Base-by-base conservation (phyloP, 2,329 filamentous ascomycete genomes). In the Colletotrichum chlorophyti region DNA sequence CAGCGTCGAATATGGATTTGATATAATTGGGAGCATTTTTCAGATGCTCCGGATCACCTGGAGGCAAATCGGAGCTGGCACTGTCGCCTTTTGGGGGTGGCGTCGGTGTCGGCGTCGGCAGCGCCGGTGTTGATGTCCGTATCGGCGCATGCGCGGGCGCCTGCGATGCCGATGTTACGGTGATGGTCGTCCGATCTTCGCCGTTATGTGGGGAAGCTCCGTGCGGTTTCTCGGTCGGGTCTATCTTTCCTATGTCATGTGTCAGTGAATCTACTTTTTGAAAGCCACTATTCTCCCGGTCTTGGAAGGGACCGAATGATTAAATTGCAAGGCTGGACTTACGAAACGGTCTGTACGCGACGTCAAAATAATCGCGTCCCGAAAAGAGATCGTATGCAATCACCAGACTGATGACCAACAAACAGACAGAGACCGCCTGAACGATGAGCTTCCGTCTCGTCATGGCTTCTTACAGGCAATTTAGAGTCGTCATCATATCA, bases 1-100 rank as follows among this genome's bases (percentile, higher is more conserved):
- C 45, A 3, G 69, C 60, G 21, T 71, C 50, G 11, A 74, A 48
- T 23, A 73, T 73, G 2, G 69, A 65, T 24, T 67, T 48, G 17
- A 70, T 46, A 34, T 72, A 74, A 4, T 40, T 49, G 45, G 24
- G 12, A 5, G 57, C 47, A 31, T 53, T 43, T 10, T 41, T 38
- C 26, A 53, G 23, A n/a, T 38, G 43, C 8, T 46, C 49, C 27
- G 52, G 37, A 11, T 63, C 46, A 17, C 53, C 58, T 2, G 41
- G 42, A 12, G 57, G 35, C 2, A 58, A 2, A 42, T 24, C n/a
- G 27, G 49, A 19, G 42, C 21, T 24, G 32, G 9, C 5, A 27
- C 14, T 17, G 17, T n/a, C 24, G 3, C 8, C 15, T n/a, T 31
- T 12, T 15, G 17, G 5, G 8, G 46, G 24, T 15, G 23, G n/a